Base-by-base conservation (phyloP, 2,329 filamentous ascomycete species). In the Drechslerella dactyloides region DNA sequence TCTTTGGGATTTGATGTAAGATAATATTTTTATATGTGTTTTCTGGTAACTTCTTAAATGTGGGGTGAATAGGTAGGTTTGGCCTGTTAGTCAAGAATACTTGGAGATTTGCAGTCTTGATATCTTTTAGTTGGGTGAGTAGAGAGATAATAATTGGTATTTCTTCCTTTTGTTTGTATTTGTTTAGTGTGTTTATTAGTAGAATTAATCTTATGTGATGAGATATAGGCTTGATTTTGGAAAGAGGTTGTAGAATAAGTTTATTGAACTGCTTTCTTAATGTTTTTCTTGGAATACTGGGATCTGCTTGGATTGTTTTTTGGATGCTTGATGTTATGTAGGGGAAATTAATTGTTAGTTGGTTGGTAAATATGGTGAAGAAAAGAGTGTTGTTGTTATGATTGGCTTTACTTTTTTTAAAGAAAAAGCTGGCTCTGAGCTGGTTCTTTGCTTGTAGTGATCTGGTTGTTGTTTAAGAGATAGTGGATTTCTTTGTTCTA, bases 71-170 rank as follows among this genome's bases (percentile, higher is more conserved):
- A 0, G 78, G 77, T 0, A 81, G 61, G 17, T 83, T 17, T 80
- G 81, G 81, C 10, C 81, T 76, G 48, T 81, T 83, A 0, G 81
- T 83, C 0, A 83, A n/a, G 23, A 83, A 81, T 0, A 81, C 59
- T 60, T 76, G 77, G 5, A 51, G 5, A 52, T 15, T 50, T 61
- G 3, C 74, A 44, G 15, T 63, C 74, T 51, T 35, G 61, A 17
- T 74, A 15, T 2, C 35, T 19, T 55, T 55, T 4, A 40, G 27
- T 1, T 11, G 75, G 68, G 11, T 68, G 53, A 17, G 80, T 13
- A 79, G 74, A 1, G 74, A 11, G 30, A 81, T 76, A 15, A 81
- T 76, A 3, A 54, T 5, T 50, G 50, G 55, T 13, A 80, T 73
- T 35, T 81, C 77, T 23, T 76, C 52, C 23, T 77, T 73, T 6